Evolutionary conservation across 257 asterid species (phyloP), one percentile per base, ranked within the genome.

Genomic region (Ocimum tenuiflorum): DNA sequence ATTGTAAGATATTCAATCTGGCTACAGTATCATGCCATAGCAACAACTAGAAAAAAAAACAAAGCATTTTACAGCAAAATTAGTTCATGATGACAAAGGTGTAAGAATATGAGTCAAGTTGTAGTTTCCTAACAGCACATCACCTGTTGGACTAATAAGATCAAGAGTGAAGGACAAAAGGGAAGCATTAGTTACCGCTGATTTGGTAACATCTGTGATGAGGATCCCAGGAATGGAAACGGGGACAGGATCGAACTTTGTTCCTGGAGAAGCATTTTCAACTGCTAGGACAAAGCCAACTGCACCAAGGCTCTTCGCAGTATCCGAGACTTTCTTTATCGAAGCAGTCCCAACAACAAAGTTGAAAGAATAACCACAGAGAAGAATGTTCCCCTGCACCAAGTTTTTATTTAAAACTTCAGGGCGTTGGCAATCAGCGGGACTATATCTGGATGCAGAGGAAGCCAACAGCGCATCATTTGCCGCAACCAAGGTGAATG

Each of bases 211-310:
- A 57, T 94, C 96, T 14, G 95, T 78, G 74, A 94, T 75, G 69
- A 94, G 87, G 79, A 94, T 88, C 64, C 99, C 99, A 0, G 99
- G 96, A 74, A 86, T 62, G 20, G 86, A 79, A 71, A 85, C 83
- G 10, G 99, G 99, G 45, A 90, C 95, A 23, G 99, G 97, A 69
- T 90, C 94, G 59, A 80, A 94, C 79, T 88, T 94, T 50, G 97
- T 81, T 51, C 97, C 99, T 1, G 96, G 97, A 65, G 94, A 86
- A 70, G 86, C 85, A 78, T 81, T 94, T 79, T 94, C 99, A 38
- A 94, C 99, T 17, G 95, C 99, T 47, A 94, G 86, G 76, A 94
- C 99, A 63, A 94, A 90, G 66, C 99, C 99, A 54, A 73, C 83
- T 24, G 99, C 99, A 39, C 96, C 96, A 13, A 94, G 97, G 72